phyloP scores from a whole-genome alignment of 2,329 filamentous ascomycete species.

The Phialophora verrucosa region DNA sequence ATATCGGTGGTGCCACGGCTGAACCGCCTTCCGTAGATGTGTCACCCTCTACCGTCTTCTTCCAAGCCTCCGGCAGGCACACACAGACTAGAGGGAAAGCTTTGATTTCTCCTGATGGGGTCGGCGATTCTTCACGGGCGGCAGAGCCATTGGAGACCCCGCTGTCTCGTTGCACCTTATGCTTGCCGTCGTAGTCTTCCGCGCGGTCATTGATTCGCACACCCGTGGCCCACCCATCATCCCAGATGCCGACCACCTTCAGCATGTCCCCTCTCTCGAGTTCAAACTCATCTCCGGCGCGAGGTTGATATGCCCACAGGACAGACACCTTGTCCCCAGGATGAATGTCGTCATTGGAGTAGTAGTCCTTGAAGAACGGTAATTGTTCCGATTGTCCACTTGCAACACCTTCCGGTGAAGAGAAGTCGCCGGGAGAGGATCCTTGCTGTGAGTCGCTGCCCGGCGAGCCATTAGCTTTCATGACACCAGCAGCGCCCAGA shows the following conservation, averaged over 20 bases:
- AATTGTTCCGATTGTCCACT: conserved; percentile 96
- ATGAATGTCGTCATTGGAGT: conserved; percentile 94
- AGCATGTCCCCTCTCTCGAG: conserved; percentile 97
- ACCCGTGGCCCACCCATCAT: conserved; percentile 97
- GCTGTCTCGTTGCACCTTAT: conserved; percentile 83
- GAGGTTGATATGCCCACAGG: conserved; percentile 95
- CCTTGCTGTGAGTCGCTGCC: conserved; percentile 80
- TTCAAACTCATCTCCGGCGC: conserved; percentile 89
- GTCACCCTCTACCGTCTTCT: conserved; percentile 93
- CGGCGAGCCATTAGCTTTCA: conserved; percentile 81
- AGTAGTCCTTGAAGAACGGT: conserved; percentile 97
- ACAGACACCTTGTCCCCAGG: conserved; percentile 87
- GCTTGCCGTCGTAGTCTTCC: conserved; percentile 83
- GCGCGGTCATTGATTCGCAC: conserved; percentile 80
- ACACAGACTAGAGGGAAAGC: conserved; percentile 97
- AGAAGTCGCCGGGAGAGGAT: conserved; percentile 79
- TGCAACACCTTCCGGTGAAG: conserved; percentile 79
- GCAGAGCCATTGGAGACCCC: conserved; percentile 84
- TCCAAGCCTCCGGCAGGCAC: conserved; percentile 93
- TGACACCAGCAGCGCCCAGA: conserved; percentile 51
- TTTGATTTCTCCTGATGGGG: conserved; percentile 82
- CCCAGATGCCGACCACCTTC: conserved; percentile 98
- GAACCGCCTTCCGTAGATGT: conserved; percentile 69
- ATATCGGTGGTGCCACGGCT: conserved; percentile 35
- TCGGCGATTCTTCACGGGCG: conserved; percentile 64